These are phyloP conservation scores for Syncephalastrum sp. DNA, from an alignment of 371 early-diverging fungal genomes.

Conservation along the genomic window DNA sequence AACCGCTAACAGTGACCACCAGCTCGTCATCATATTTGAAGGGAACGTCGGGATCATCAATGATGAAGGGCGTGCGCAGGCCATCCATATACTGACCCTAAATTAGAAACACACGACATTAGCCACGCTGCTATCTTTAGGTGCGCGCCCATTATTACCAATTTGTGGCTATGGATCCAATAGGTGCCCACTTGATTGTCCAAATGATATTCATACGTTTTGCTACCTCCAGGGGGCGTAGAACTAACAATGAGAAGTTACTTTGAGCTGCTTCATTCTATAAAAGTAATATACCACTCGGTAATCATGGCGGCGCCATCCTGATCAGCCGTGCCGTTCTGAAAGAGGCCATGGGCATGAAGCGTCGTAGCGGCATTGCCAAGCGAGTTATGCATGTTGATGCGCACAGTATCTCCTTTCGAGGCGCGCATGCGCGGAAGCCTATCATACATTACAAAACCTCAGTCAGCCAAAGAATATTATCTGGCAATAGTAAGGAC, in stretches of 20 bases:
- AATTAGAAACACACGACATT: background rate
- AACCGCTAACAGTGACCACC: constrained; percentile 52
- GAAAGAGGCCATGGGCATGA: constrained; percentile 73
- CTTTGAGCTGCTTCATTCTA: background rate
- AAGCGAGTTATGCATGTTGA: constrained; percentile 59
- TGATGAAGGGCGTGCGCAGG: constrained; percentile 66
- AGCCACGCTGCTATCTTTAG: too few species aligned
- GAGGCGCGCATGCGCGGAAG: constrained; percentile 46
- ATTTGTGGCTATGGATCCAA: constrained; percentile 73
- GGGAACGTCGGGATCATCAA: constrained; percentile 54
- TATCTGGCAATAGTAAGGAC: background rate
- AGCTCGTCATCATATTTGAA: constrained; percentile 68
- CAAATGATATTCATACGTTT: constrained; percentile 62
- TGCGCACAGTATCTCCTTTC: constrained; percentile 54
- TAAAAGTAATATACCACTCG: constrained; percentile 41
- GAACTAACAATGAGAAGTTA: constrained; percentile 14
- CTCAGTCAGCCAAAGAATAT: too few species aligned
- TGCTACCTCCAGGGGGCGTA: constrained; percentile 49
- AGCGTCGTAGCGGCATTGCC: constrained; percentile 47
- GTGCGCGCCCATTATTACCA: background rate
- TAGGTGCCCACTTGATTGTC: constrained; percentile 65
- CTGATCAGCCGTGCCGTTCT: constrained; percentile 55
- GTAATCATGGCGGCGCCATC: constrained; percentile 70
- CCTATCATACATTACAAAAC: constrained; percentile 12
- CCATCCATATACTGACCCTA: constrained; percentile 79